These are phyloP conservation scores for Camelina neglecta DNA, from an alignment of 345 rosid genomes.

Conservation along the genomic window DNA sequence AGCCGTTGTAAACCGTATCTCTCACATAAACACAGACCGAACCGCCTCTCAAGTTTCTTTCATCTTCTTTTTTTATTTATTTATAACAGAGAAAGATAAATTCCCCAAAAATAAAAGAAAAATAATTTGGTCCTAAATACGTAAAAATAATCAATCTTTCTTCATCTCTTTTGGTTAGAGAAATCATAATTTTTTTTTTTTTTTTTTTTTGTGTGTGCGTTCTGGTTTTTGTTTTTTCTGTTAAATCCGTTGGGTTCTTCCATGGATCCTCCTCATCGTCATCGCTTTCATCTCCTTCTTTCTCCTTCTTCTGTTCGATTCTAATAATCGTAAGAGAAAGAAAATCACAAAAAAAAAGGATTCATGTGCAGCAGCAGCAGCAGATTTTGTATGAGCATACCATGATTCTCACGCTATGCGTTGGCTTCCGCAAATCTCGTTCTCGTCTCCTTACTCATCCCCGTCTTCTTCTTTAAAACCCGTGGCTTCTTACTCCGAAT, in stretches of 20 bases:
- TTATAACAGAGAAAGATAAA: not conserved
- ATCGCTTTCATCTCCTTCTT: slow-evolving; percentile 33
- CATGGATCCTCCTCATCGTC: slow-evolving; percentile 41
- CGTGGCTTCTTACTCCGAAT: slow-evolving; percentile 39
- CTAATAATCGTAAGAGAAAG: slow-evolving; percentile 15
- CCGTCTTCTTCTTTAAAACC: slow-evolving; percentile 36
- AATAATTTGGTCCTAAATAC: slow-evolving; percentile 26
- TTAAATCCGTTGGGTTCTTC: slow-evolving; percentile 45
- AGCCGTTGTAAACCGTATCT: slow-evolving; percentile 25
- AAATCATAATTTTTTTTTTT: not conserved
- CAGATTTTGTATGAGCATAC: slow-evolving; percentile 30
- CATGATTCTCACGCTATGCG: slow-evolving; percentile 69
- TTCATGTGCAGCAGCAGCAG: slow-evolving; percentile 5
- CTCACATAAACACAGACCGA: not conserved
- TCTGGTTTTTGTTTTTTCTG: slow-evolving; percentile 25
- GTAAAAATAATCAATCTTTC: slow-evolving; percentile 12
- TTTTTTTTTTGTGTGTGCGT: too few relatives aligned
- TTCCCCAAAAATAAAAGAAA: slow-evolving; percentile 11
- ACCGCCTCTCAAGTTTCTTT: slow-evolving; percentile 1
- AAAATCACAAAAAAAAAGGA: not conserved
- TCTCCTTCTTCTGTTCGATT: slow-evolving; percentile 4
- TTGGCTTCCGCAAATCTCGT: slow-evolving; percentile 69
- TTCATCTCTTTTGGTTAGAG: not conserved
- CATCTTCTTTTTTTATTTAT: not conserved
- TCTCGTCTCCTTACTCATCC: slow-evolving; percentile 53